phyloP scores from a whole-genome alignment of 2,329 filamentous ascomycete genomes.

The Botrytis fabae region DNA sequence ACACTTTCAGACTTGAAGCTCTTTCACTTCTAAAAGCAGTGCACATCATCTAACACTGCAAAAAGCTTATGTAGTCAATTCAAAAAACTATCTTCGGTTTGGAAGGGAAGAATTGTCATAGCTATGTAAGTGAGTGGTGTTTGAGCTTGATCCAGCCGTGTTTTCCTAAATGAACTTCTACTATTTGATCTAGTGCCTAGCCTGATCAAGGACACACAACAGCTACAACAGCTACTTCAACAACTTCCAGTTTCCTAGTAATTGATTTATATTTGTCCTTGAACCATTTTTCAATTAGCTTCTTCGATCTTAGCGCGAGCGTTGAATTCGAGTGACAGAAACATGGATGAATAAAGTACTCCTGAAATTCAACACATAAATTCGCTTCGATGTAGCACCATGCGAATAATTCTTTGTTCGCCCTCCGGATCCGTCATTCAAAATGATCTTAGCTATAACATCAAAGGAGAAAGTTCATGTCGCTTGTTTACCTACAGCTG shows the following conservation, averaged over 20 bases:
- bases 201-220: not conserved
- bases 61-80: not conserved
- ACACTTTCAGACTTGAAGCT: too few relatives aligned
- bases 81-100: not conserved
- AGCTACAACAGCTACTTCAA: not conserved
- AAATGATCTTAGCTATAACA: not conserved
- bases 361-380: not conserved
- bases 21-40: not conserved
- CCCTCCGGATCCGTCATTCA: slow-evolving; percentile 14
- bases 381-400: not conserved
- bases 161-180: not conserved
- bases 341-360: not conserved
- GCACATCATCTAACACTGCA: not conserved
- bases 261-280: not conserved
- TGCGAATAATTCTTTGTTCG: not conserved
- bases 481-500: not conserved
- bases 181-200: not conserved
- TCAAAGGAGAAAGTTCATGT: not conserved
- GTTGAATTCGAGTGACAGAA: not conserved
- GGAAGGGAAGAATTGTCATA: not conserved
- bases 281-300: too few relatives aligned
- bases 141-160: not conserved
- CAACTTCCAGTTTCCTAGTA: not conserved
- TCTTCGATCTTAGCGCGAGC: too few relatives aligned
- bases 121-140: not conserved